A percentile compares a stretch with the other conserved stretches of the same genome.
Evolutionary conservation across 176 grass and related monocot species (phyloP).

Genomic region (Oropetium thomaeum): DNA sequence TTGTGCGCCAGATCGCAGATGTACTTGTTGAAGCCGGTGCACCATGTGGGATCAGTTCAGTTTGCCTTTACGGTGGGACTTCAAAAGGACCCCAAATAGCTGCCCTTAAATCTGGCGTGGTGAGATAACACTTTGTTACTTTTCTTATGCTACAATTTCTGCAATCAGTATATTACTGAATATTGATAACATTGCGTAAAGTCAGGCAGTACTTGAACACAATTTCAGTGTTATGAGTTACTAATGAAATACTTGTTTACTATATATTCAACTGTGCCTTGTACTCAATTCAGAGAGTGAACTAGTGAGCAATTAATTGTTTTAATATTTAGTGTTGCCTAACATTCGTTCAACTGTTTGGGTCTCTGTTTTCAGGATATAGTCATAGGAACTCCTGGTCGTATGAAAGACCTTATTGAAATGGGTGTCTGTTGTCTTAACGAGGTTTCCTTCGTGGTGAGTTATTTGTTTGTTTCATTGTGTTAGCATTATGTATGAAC

Average conservation of each 20-base stretch:
- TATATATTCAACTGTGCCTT: background rate
- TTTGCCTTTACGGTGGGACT: conserved; percentile 95
- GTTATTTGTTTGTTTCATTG: conserved; percentile 9
- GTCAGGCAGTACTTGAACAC: background rate
- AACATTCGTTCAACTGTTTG: background rate
- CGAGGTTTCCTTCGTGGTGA: conserved; percentile 90
- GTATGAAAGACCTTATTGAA: conserved; percentile 98
- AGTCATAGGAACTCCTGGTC: conserved; percentile 90
- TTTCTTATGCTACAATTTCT: background rate
- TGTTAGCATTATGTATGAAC: conserved; percentile 9
- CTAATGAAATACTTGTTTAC: background rate
- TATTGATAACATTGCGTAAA: background rate
- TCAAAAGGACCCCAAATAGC: conserved; percentile 94
- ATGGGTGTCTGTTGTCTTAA: conserved; percentile 77
- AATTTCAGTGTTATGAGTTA: background rate
- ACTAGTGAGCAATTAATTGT: background rate
- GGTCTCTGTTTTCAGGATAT: conserved; percentile 71
- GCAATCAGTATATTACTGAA: background rate
- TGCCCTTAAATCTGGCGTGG: conserved; percentile 93
- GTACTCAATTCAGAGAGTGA: background rate
- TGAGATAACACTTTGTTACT: conserved; percentile 45
- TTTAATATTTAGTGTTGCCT: background rate
- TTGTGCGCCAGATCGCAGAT: conserved; percentile 69
- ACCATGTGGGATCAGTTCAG: conserved; percentile 69
- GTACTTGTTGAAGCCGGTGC: conserved; percentile 83